Evolutionary conservation across 2,329 filamentous ascomycete species (phyloP).

Genomic region (Diaporthe longicolla): DNA sequence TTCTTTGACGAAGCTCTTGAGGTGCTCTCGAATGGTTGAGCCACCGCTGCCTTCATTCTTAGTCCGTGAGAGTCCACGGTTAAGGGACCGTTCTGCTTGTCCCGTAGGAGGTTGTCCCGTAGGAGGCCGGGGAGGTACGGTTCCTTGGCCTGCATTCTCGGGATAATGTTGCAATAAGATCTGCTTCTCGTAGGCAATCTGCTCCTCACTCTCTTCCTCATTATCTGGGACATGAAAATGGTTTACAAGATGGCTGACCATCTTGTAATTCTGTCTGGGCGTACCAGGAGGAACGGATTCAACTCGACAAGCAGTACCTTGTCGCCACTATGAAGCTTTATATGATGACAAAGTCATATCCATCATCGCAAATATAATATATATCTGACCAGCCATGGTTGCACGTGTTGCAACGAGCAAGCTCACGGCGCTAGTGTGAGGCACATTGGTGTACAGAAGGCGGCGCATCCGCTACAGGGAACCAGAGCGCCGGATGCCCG

Average conservation of each 20-base stretch:
- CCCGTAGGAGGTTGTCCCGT: too few species aligned
- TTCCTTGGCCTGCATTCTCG: not conserved
- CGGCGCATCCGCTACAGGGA: not conserved
- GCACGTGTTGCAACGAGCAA: slow-evolving; percentile 18
- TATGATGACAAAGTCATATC: not conserved
- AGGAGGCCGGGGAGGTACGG: too few species aligned
- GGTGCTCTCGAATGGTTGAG: not conserved
- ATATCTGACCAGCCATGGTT: not conserved
- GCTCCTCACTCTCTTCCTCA: slow-evolving; percentile 12
- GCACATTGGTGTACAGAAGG: not conserved
- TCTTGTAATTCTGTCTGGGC: not conserved
- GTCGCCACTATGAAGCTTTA: not conserved
- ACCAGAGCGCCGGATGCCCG: slow-evolving; percentile 1
- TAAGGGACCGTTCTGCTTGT: not conserved
- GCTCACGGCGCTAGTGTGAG: not conserved
- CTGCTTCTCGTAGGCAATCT: not conserved
- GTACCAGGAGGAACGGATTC: not conserved
- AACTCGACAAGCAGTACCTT: not conserved
- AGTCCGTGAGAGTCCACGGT: not conserved
- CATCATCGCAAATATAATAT: too few species aligned
- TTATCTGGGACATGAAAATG: not conserved
- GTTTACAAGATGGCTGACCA: not conserved
- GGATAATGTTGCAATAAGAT: not conserved
- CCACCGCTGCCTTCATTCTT: not conserved
- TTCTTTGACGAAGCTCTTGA: not conserved